phyloP scores from a whole-genome alignment of 2,329 filamentous ascomycete genomes.

The Corniculantispora saksenae region DNA sequence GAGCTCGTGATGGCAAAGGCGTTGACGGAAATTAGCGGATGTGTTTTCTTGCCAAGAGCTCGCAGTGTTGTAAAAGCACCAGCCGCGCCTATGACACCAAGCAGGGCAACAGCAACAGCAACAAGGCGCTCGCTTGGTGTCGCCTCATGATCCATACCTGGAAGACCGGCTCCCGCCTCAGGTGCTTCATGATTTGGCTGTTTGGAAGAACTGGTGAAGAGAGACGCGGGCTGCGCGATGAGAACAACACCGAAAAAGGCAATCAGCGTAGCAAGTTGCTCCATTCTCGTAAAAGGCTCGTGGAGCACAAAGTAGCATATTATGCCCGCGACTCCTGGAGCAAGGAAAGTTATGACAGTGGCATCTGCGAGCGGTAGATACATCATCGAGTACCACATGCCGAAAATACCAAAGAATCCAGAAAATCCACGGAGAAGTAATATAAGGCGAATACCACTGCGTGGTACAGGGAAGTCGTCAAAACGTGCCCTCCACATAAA shows the following conservation, averaged over 20 bases:
- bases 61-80: slow-evolving; percentile 75
- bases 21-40: slow-evolving; percentile 82
- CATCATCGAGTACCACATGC: slow-evolving; percentile 66
- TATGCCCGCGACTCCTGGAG: slow-evolving; percentile 77
- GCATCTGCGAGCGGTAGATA: slow-evolving; percentile 86
- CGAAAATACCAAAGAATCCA: slow-evolving; percentile 79
- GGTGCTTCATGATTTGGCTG: slow-evolving; percentile 12
- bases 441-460: slow-evolving; percentile 64
- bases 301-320: slow-evolving; percentile 72
- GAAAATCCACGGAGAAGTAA: slow-evolving; percentile 67
- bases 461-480: slow-evolving; percentile 70
- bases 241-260: slow-evolving; percentile 79
- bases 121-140: slow-evolving; percentile 66
- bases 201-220: slow-evolving; percentile 43
- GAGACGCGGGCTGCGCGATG: slow-evolving; percentile 70
- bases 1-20: slow-evolving; percentile 76
- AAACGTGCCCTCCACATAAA: slow-evolving; percentile 75
- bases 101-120: slow-evolving; percentile 69
- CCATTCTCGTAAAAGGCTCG: slow-evolving; percentile 76
- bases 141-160: slow-evolving; percentile 37
- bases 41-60: slow-evolving; percentile 76
- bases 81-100: slow-evolving; percentile 77
- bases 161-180: slow-evolving; percentile 24
- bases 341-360: slow-evolving; percentile 85
- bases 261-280: slow-evolving; percentile 74